Evolutionary conservation across 2,329 filamentous ascomycete genomes (phyloP).

Genomic region (Thermothelomyces thermophilus): DNA sequence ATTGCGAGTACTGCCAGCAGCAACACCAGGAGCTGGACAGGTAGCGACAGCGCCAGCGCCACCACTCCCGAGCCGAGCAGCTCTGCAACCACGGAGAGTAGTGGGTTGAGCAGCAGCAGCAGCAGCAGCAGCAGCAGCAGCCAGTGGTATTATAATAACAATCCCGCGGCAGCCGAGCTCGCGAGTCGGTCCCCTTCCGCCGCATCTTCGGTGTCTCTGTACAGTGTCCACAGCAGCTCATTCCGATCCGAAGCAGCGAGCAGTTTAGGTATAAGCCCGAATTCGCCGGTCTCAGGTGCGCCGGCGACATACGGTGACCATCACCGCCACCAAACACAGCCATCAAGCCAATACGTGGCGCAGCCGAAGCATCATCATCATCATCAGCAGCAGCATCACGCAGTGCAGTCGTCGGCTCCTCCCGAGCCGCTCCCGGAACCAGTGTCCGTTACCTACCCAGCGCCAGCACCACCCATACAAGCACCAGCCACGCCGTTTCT

Average conservation of each 20-base stretch:
- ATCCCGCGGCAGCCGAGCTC: neutral
- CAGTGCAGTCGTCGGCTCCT: neutral
- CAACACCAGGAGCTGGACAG: neutral
- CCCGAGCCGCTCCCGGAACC: neutral
- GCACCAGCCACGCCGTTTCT: conserved; percentile 8
- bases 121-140: conserved; percentile 4
- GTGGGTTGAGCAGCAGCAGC: neutral
- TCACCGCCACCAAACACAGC: neutral
- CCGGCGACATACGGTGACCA: neutral
- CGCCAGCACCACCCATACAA: neutral
- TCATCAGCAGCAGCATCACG: neutral
- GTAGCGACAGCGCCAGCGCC: neutral
- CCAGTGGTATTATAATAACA: neutral
- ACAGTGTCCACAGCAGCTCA: conserved; percentile 12
- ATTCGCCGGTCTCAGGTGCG: conserved; percentile 3
- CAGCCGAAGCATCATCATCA: neutral
- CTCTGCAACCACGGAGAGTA: neutral
- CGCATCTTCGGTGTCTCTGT: conserved; percentile 7
- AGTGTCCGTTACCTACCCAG: neutral
- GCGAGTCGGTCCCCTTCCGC: conserved; percentile 8
- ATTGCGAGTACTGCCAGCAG: conserved; percentile 15
- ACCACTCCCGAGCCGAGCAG: neutral
- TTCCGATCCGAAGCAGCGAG: conserved; percentile 7
- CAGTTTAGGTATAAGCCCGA: conserved; percentile 7
- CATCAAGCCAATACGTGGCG: neutral